Evolutionary conservation across 2,329 filamentous ascomycete species (phyloP), one percentile per base, ranked within the genome.

Genomic region (Magnaporthales sp.): DNA sequence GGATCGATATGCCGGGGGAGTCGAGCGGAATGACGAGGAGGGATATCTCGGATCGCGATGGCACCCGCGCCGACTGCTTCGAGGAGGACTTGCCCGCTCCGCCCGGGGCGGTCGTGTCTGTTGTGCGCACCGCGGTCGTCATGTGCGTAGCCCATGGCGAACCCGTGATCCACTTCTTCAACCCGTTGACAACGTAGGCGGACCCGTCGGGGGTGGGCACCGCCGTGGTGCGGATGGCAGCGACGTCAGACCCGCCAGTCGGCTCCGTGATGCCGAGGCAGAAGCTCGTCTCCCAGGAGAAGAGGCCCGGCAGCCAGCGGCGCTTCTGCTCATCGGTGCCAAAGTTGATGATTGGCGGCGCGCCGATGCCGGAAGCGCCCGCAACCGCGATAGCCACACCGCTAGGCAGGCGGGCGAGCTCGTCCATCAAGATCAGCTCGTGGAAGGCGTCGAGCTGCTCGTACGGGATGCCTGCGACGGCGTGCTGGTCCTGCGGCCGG

Each of bases 221-320:
- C 1, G 90, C 90, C 0, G 86, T 90, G 0, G 90, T 92, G 4
- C 83, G 82, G 70, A 92, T 90, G 71, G 89, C 89, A 7, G 89
- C 88, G 1, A 93, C 91, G 73, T 93, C 90, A 65, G 84, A 88
- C 0, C 91, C 90, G 0, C 89, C 89, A 65, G 86, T 86, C 0
- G 91, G 91, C 74, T 93, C 91, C 0, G 91, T 93, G 71, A 93
- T 92, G 10, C 90, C 91, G 70, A 93, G 92, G 72, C 90, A 93
- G 15, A 82, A 81, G 58, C 90, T 80, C 77, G 88, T 91, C 73
- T 82, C 83, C 7, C 89, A 88, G 0, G 82, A 84, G 13, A 93
- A 79, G 0, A 92, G 79, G 64, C 90, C 88, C 0, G 90, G 89
- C 8, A 93, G 78, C 70, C 89, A 88, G 10, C 82, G 80, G 69